Conservation (phyloP, 306 rosid genomes). For the Abrus pulchellus region DNA sequence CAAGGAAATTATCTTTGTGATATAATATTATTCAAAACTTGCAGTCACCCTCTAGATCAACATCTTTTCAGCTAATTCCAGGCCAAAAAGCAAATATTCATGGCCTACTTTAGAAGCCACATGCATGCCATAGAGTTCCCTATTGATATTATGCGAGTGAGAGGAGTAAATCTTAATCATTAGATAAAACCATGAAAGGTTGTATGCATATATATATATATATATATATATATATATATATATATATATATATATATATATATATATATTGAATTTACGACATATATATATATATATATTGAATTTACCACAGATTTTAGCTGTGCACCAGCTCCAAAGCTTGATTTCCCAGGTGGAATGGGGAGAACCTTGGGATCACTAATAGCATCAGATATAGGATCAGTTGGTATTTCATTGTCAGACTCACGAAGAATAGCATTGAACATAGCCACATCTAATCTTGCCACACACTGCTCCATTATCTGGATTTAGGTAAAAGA, state of each 20-base stretch:
- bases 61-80: not conserved
- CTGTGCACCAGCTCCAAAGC: constrained; percentile 89
- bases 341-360: constrained; percentile 70
- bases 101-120: not conserved
- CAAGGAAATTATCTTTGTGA: not conserved
- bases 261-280: constrained; percentile 52
- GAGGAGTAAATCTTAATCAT: not conserved
- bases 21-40: not conserved
- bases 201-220: no score
- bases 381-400: constrained; percentile 87
- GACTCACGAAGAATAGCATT: constrained; percentile 93
- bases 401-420: constrained; percentile 79
- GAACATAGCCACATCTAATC: constrained; percentile 92
- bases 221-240: no score
- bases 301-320: constrained; percentile 77
- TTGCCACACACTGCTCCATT: constrained; percentile 88
- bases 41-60: not conserved
- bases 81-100: not conserved
- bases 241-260: no score
- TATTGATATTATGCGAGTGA: not conserved
- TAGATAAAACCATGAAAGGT: no score
- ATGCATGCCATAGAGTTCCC: not conserved
- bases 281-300: no score
- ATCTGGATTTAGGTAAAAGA: constrained; percentile 55
- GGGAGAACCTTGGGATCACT: constrained; percentile 84